Conservation (phyloP, 805 yeast genomes). For the Yarrowia yakushimensis region DNA sequence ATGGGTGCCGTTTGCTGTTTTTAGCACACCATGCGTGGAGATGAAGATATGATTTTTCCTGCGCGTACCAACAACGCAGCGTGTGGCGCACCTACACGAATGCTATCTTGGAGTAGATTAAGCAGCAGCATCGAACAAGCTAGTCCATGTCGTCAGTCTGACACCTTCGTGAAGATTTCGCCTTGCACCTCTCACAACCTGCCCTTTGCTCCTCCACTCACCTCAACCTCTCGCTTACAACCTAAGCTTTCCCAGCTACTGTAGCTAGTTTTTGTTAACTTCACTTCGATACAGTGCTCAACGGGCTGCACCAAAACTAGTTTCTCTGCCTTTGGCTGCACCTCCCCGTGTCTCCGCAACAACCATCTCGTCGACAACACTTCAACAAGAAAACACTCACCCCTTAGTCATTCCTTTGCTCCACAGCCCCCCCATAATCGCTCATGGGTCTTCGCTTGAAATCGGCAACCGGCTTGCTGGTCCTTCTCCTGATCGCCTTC, state of each 20-base stretch:
- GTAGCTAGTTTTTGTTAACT: neutral
- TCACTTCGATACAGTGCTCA: neutral
- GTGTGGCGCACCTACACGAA: slow-evolving; percentile 13
- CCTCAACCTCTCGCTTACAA: neutral
- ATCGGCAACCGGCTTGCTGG: slow-evolving; percentile 39
- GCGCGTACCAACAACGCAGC: slow-evolving; percentile 2
- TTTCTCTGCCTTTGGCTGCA: slow-evolving; percentile 3
- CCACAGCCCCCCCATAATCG: neutral
- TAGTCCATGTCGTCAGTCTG: slow-evolving; percentile 2
- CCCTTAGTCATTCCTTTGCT: neutral
- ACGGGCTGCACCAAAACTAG: neutral
- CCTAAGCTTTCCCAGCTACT: neutral
- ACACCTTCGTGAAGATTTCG: slow-evolving; percentile 3
- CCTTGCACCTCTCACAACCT: neutral
- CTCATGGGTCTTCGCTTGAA: slow-evolving; percentile 32
- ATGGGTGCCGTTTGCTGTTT: neutral
- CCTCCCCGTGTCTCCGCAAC: neutral
- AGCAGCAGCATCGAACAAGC: slow-evolving; percentile 13
- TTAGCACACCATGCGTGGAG: neutral
- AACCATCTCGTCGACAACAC: neutral
- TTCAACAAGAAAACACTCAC: neutral
- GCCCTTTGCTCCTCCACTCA: neutral
- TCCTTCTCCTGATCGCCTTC: slow-evolving; percentile 49
- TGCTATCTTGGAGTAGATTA: slow-evolving; percentile 16
- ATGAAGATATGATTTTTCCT: slow-evolving; percentile 18